Base-by-base conservation (phyloP, 768 basidiomycete species). In the Tulasnella sp. region DNA sequence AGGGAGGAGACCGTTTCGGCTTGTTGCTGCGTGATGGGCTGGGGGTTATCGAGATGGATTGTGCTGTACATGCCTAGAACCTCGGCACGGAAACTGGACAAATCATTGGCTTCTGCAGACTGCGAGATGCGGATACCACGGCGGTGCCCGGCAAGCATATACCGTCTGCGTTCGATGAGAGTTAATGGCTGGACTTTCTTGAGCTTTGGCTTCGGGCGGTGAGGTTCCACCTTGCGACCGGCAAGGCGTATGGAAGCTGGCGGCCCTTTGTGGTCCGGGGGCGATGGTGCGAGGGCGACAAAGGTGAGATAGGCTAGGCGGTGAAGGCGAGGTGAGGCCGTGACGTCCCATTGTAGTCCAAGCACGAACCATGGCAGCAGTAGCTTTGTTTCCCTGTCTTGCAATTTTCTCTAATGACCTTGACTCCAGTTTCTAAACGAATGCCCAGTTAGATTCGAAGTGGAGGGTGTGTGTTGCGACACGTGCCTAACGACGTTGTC, bases 361-460 rank as follows among this genome's bases (percentile, higher is more conserved):
- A 45, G 32, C 14, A 34, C 43, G 21, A 12, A 57, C 56, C 56
- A 29, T 57, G 56, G 37, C 56, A 57, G 45, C 46, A 57, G 35
- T 57, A 57, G 21, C 35, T 32, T 19, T 48, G 29, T 5, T 49
- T 8, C 12, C 56, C 49, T 32, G 49, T 57, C n/a, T 19, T 23
- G 29, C 27, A 15, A 37, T 49, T 41, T 39, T 57, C 56, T 35
- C 56, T 27, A 17, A 39, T 57, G 45, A 57, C 56, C 45, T 49
- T 52, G 21, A 57, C 48, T 7, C 56, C 56, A 23, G 48, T 49
- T 36, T 57, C 56, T 57, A 21, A 17, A 53, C 48, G 39, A 49
- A 49, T 5, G 12, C 43, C 9, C 5, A 49, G 48, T 6, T 8
- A 45, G 34, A 46, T 54, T 39, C 11, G 34, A 21, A 25, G 35